phyloP scores from a whole-genome alignment of 805 yeast genomes.

The Wickerhamomyces alni region DNA sequence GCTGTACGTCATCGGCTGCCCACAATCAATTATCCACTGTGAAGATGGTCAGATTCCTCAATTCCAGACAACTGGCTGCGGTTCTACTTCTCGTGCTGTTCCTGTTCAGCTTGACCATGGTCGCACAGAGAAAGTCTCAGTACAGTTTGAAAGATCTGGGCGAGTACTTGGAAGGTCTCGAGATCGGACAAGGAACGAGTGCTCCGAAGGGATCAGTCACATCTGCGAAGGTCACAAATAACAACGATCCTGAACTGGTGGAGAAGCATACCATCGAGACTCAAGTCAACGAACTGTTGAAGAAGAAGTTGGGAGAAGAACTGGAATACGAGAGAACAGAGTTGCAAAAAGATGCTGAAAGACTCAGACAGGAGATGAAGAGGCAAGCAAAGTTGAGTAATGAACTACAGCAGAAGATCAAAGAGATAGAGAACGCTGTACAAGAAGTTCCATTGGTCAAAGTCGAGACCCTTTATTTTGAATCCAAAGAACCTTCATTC shows the following conservation, averaged over 20 bases:
- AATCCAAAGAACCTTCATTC: slow-evolving; percentile 2
- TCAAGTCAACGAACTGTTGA: slow-evolving; percentile 14
- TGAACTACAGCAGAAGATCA: slow-evolving; percentile 3
- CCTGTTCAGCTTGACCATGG: background rate
- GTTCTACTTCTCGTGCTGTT: slow-evolving; percentile 2
- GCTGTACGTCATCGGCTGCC: no score
- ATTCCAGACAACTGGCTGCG: no score
- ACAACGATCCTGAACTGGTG: slow-evolving; percentile 10
- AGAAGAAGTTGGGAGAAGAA: slow-evolving; percentile 12
- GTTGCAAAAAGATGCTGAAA: no score
- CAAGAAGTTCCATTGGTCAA: background rate
- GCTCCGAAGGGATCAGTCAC: background rate
- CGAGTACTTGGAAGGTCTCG: slow-evolving; percentile 7
- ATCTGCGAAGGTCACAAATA: slow-evolving; percentile 8
- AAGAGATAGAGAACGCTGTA: slow-evolving; percentile 1
- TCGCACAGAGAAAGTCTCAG: slow-evolving; percentile 2
- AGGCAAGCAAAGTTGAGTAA: slow-evolving; percentile 1
- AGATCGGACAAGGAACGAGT: background rate
- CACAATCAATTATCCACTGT: no score
- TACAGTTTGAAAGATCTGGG: slow-evolving; percentile 9
- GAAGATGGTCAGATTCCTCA: slow-evolving; percentile 2
- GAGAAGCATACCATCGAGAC: slow-evolving; percentile 13
- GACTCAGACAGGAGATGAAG: background rate
- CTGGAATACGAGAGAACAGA: slow-evolving; percentile 4
- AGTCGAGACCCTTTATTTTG: background rate